Evolutionary conservation across 208 protist species (phyloP), one percentile per base, ranked within the genome.

Genomic region (Angomonas deanei): DNA sequence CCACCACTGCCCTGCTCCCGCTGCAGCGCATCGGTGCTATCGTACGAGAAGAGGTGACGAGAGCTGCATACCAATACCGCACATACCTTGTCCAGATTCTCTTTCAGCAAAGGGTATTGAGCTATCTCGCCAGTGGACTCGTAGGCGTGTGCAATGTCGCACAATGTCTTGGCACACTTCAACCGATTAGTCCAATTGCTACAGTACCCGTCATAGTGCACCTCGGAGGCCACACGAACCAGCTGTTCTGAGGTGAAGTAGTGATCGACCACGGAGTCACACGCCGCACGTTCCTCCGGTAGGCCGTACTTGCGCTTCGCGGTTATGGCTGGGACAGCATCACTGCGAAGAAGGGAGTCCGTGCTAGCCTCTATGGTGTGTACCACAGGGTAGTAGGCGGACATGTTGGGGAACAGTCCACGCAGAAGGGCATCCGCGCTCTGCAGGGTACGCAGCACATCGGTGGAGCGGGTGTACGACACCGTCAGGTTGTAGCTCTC

Each of bases 111-210:
- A 27, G 71, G 66, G 58, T 66, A 66, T 1, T 31, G n/a, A 55
- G 30, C 54, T 56, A 71, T 31, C 62, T 47, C 59, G 10, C 78
- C 78, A 17, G 69, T 73, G 17, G 78, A 48, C 36, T 71, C 28
- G 67, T 84, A 76, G 21, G 77, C 66, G 19, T 64, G 67, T 5
- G 65, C 84, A 57, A 91, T 78, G 57, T 87, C 80, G 57, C 68
- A 84, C 62, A 91, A 58, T 31, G 42, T 55, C 50, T 67, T 56
- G 11, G 69, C 80, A 34, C 84, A 91, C 5, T 56, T 36, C 26
- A 58, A 63, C 17, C 61, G 61, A n/a, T n/a, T n/a, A 21, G 66
- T 38, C 11, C 63, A 31, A 8, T 70, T 32, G n/a, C 38, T 53
- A 38, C 77, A 84, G 60, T 63, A 76, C n/a, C 60, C 72, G 28